Evolutionary conservation across 805 yeast genomes (phyloP).

Genomic region (Candida succiphila): DNA sequence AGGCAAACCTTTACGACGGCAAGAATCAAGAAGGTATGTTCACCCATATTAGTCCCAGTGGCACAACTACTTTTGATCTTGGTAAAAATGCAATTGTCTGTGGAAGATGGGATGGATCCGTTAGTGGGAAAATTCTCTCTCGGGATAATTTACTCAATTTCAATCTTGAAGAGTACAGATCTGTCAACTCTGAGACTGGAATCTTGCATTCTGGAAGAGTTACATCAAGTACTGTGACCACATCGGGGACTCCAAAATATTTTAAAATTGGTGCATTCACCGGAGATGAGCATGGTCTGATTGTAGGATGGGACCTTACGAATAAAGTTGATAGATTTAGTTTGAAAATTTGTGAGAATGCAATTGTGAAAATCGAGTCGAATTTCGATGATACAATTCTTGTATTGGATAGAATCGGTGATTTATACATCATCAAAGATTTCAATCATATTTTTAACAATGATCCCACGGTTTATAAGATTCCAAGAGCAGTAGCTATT

Average conservation of each 20-base stretch:
- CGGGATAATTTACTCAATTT: slow-evolving; percentile 1
- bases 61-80: slow-evolving; percentile 19
- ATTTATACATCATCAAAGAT: slow-evolving; percentile 12
- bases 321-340: slow-evolving; percentile 5
- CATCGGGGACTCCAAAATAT: slow-evolving; percentile 12
- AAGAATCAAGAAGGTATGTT: slow-evolving; percentile 9
- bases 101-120: slow-evolving; percentile 25
- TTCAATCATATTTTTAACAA: slow-evolving; percentile 8
- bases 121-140: slow-evolving; percentile 10
- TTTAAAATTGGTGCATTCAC: slow-evolving; percentile 20
- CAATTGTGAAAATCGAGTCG: slow-evolving; percentile 16
- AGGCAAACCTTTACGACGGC: slow-evolving; percentile 15
- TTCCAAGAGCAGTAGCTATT: background rate
- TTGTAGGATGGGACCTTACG: slow-evolving; percentile 23
- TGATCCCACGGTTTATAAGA: slow-evolving; percentile 2
- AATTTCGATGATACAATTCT: slow-evolving; percentile 19
- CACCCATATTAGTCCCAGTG: slow-evolving; percentile 17
- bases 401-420: slow-evolving; percentile 13
- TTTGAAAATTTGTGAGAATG: slow-evolving; percentile 6
- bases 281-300: slow-evolving; percentile 18
- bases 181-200: background rate
- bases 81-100: slow-evolving; percentile 16
- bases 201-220: slow-evolving; percentile 12
- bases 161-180: background rate
- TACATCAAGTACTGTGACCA: slow-evolving; percentile 12